These are phyloP conservation scores for Melanogaster broomeanus DNA, from an alignment of 768 basidiomycete genomes.

Conservation along the genomic window DNA sequence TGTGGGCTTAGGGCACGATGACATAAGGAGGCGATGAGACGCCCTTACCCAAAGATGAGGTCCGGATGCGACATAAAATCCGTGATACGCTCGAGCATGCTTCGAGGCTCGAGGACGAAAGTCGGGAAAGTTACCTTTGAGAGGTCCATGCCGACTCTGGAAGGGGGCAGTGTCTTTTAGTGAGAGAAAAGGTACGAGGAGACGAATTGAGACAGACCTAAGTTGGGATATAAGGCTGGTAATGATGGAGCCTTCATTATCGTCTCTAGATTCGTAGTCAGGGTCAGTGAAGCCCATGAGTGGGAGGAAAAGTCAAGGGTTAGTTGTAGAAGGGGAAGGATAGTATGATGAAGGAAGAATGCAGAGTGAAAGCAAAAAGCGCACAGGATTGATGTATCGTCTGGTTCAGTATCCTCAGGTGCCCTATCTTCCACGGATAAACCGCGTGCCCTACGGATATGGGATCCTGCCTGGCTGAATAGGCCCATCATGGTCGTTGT, in stretches of 20 bases:
- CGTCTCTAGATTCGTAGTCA: conserved; percentile 64
- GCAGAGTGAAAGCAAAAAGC: conserved; percentile 37
- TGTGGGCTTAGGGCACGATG: conserved; percentile 23
- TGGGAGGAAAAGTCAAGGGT: not conserved
- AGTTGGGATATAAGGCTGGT: conserved; percentile 86
- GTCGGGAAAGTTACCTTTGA: conserved; percentile 91
- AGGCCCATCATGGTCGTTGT: conserved; percentile 69
- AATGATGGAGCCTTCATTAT: conserved; percentile 92
- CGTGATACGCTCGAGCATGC: conserved; percentile 97
- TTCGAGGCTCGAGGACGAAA: conserved; percentile 95
- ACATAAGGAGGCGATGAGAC: conserved; percentile 11
- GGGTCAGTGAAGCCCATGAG: conserved; percentile 34
- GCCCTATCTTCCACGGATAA: conserved; percentile 65
- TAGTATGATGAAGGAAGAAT: conserved; percentile 38
- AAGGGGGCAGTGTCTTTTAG: conserved; percentile 11
- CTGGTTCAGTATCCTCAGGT: conserved; percentile 82
- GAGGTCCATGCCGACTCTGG: conserved; percentile 95
- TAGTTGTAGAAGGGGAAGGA: conserved; percentile 6
- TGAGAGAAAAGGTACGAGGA: not conserved
- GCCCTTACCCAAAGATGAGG: conserved; percentile 86
- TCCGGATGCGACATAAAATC: conserved; percentile 99
- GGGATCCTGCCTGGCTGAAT: conserved; percentile 68
- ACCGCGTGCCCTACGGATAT: conserved; percentile 69
- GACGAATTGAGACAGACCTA: conserved; percentile 46
- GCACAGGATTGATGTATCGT: conserved; percentile 88